phyloP scores from a whole-genome alignment of 768 basidiomycete genomes.

The Lactifluus pinguis region DNA sequence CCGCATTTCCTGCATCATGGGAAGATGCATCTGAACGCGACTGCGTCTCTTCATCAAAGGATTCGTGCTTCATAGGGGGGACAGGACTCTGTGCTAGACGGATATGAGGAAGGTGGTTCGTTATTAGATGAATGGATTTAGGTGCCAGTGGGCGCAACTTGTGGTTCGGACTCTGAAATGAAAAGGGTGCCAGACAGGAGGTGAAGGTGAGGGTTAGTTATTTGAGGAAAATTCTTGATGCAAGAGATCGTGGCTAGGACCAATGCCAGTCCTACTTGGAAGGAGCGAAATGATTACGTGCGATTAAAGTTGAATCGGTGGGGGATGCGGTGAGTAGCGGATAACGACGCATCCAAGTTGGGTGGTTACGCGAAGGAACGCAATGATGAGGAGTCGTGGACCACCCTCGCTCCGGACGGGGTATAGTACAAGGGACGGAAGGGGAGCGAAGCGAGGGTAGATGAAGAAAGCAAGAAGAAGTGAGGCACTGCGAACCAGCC shows the following conservation, averaged over 20 bases:
- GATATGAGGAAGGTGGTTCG: background rate
- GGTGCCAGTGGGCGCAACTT: background rate
- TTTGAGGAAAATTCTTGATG: background rate
- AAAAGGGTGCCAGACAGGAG: background rate
- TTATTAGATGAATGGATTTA: background rate
- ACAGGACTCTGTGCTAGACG: background rate
- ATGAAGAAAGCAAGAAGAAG: slow-evolving; percentile 2
- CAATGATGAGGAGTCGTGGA: background rate
- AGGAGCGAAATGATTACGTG: slow-evolving; percentile 16
- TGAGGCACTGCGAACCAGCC: slow-evolving; percentile 1
- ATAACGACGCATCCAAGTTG: slow-evolving; percentile 13
- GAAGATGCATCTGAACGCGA: slow-evolving; percentile 20
- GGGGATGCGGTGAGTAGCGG: background rate
- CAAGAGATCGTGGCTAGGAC: slow-evolving; percentile 16
- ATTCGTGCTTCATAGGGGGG: slow-evolving; percentile 6
- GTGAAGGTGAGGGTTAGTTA: background rate
- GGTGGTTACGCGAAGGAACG: background rate
- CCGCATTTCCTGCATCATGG: slow-evolving; percentile 32
- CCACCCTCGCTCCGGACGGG: slow-evolving; percentile 9
- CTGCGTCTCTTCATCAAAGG: slow-evolving; percentile 13
- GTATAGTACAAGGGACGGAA: background rate
- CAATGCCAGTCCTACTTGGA: slow-evolving; percentile 3
- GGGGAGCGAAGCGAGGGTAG: background rate
- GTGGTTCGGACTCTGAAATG: background rate
- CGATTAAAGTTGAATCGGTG: slow-evolving; percentile 11